Evolutionary conservation across 345 rosid species (phyloP).

Genomic region (Turritis glabra): DNA sequence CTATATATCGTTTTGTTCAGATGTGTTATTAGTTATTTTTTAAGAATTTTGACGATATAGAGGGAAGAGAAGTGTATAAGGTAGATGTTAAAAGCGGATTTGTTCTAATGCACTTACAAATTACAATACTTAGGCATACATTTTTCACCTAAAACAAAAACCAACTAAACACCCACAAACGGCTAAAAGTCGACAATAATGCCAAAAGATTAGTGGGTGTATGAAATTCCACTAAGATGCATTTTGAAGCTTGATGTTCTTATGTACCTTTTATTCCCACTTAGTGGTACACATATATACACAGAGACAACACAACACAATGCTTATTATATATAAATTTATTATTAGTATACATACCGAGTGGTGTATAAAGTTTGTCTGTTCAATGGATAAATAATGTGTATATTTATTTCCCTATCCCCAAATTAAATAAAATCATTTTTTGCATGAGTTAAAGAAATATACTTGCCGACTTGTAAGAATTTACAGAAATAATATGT

Average conservation of each 20-base stretch:
- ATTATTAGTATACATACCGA: neutral
- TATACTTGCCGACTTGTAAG: neutral
- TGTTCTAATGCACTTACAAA: constrained; percentile 29
- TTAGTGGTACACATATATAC: constrained; percentile 34
- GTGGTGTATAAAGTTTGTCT: neutral
- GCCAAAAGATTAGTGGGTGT: constrained; percentile 42
- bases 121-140: constrained; percentile 2
- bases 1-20: too few species aligned
- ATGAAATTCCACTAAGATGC: constrained; percentile 38
- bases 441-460: too few species aligned
- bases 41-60: neutral
- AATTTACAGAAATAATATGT: constrained; percentile 14
- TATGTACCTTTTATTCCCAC: constrained; percentile 37
- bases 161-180: constrained; percentile 34
- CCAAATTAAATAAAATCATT: too few species aligned
- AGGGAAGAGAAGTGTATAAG: neutral
- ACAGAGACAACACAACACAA: constrained; percentile 19
- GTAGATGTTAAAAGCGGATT: constrained; percentile 26
- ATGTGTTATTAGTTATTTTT: neutral
- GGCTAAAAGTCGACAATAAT: constrained; percentile 35
- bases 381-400: neutral
- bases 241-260: constrained; percentile 39
- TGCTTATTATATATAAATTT: constrained; percentile 4
- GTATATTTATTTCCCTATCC: too few species aligned
- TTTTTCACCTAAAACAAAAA: constrained; percentile 28